Conservation (phyloP, 176 grass and related monocot species). For the Paspalum notatum region DNA sequence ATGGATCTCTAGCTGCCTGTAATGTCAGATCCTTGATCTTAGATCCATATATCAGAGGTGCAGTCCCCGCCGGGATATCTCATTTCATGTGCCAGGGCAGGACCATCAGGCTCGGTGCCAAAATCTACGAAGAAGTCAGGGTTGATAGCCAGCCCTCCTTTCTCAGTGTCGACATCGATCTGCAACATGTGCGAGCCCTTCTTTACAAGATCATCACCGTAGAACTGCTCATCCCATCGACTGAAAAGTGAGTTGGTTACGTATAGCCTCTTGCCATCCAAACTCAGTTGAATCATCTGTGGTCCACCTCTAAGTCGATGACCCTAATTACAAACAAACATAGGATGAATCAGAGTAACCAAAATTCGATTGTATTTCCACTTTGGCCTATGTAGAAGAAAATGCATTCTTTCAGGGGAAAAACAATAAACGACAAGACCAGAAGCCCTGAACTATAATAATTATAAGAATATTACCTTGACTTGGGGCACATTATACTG, state of each 20-base stretch:
- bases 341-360: not conserved
- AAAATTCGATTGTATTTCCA: not conserved
- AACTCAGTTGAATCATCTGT: slow-evolving; percentile 91
- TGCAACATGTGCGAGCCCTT: slow-evolving; percentile 95
- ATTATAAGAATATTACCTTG: slow-evolving; percentile 53
- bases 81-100: slow-evolving; percentile 92
- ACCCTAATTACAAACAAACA: slow-evolving; percentile 49
- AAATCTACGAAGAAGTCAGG: slow-evolving; percentile 95
- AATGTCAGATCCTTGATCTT: slow-evolving; percentile 22
- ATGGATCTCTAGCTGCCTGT: not conserved
- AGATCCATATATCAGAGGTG: slow-evolving; percentile 99
- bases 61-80: slow-evolving; percentile 96
- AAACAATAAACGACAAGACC: too few relatives aligned
- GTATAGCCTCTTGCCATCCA: slow-evolving; percentile 86
- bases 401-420: too few relatives aligned
- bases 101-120: slow-evolving; percentile 70
- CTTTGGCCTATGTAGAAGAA: too few relatives aligned
- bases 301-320: slow-evolving; percentile 89
- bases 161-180: slow-evolving; percentile 74
- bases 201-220: slow-evolving; percentile 64
- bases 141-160: slow-evolving; percentile 78
- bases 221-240: slow-evolving; percentile 86
- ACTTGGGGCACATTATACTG: slow-evolving; percentile 78
- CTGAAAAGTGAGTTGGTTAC: slow-evolving; percentile 98
- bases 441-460: not conserved